Evolutionary conservation across 306 rosid genomes (phyloP).

Genomic region (Elaeagnus macrophylla): DNA sequence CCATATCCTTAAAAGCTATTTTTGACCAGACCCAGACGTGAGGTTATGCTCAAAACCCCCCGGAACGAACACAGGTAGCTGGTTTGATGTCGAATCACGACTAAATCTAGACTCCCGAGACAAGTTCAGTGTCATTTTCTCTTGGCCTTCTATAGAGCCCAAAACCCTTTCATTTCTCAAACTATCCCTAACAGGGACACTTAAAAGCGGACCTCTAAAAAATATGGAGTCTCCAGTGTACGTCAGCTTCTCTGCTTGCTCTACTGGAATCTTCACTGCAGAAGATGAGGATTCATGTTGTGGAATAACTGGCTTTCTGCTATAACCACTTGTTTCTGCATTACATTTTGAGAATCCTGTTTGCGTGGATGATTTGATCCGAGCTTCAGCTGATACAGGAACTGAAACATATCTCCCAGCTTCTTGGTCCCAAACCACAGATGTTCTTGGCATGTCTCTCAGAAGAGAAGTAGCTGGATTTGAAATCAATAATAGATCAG

Average conservation of each 20-base stretch:
- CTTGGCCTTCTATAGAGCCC: conserved; percentile 44
- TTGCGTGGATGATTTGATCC: conserved; percentile 43
- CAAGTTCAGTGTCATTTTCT: conserved; percentile 39
- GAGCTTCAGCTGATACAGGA: conserved; percentile 75
- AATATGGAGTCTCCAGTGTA: conserved; percentile 94
- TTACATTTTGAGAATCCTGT: conserved; percentile 40
- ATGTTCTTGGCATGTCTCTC: conserved; percentile 80
- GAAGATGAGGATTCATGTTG: conserved; percentile 51
- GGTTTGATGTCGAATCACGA: conserved; percentile 76
- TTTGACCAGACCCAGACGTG: conserved; percentile 44
- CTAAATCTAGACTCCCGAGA: conserved; percentile 63
- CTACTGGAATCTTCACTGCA: conserved; percentile 37
- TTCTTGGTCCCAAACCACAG: conserved; percentile 99
- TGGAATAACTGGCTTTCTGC: conserved; percentile 42
- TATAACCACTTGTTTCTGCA: conserved; percentile 42
- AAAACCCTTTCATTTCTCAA: conserved; percentile 43
- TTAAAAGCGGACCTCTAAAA: conserved; percentile 82
- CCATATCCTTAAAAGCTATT: conserved; percentile 25
- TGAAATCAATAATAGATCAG: conserved; percentile 59
- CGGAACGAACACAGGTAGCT: conserved; percentile 89
- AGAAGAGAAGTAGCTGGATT: conserved; percentile 63
- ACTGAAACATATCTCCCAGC: conserved; percentile 94
- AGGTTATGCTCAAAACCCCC: conserved; percentile 52
- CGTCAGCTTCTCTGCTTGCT: conserved; percentile 58
- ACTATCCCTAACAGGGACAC: conserved; percentile 57